phyloP scores from a whole-genome alignment of 108 stramenopile species.

The Stephanodiscus minutulus region DNA sequence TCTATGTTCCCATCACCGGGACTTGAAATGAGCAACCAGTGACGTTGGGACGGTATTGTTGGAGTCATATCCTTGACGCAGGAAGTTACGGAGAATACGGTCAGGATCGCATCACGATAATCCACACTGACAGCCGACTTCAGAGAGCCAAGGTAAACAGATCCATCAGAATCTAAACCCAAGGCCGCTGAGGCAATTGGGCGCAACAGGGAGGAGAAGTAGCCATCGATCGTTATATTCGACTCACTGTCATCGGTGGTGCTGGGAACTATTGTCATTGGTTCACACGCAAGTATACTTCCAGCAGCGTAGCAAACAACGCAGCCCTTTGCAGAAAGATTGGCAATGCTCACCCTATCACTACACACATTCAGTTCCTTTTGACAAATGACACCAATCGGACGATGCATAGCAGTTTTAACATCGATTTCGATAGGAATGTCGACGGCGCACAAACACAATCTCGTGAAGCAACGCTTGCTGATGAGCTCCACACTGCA shows the following conservation, averaged over 20 bases:
- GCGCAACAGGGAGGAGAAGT: slow-evolving; percentile 43
- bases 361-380: slow-evolving; percentile 16
- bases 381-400: slow-evolving; percentile 47
- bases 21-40: slow-evolving; percentile 71
- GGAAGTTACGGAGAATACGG: slow-evolving; percentile 59
- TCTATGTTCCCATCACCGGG: slow-evolving; percentile 53
- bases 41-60: slow-evolving; percentile 61
- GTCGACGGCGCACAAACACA: slow-evolving; percentile 49
- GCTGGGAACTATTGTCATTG: slow-evolving; percentile 12
- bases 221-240: slow-evolving; percentile 19
- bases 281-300: slow-evolving; percentile 21
- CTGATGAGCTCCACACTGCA: slow-evolving; percentile 1
- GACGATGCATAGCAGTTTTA: slow-evolving; percentile 13
- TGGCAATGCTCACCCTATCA: slow-evolving; percentile 16
- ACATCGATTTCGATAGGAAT: slow-evolving; percentile 37
- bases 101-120: slow-evolving; percentile 58
- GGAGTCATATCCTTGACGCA: slow-evolving; percentile 45
- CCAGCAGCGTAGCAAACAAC: slow-evolving; percentile 27
- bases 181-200: slow-evolving; percentile 45
- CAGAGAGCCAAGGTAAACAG: slow-evolving; percentile 23
- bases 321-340: slow-evolving; percentile 6
- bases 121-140: slow-evolving; percentile 34
- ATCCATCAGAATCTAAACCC: slow-evolving; percentile 69
- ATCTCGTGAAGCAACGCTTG: slow-evolving; percentile 8
- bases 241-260: neutral